phyloP scores from a whole-genome alignment of 2,329 filamentous ascomycete genomes.

The Trichoderma simmonsii region DNA sequence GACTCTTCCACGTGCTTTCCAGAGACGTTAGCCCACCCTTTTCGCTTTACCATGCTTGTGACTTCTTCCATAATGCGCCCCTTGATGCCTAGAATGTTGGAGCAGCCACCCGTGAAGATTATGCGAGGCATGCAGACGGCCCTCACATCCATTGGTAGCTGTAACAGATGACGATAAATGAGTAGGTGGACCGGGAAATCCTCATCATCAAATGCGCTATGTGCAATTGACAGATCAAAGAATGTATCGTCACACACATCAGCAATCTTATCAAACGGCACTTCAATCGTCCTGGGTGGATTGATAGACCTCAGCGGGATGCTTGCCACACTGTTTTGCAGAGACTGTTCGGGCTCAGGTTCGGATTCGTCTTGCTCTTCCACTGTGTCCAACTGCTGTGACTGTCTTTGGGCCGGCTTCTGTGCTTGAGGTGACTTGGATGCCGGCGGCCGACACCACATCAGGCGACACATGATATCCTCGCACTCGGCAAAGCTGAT shows the following conservation, averaged over 20 bases:
- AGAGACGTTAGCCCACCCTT: slow-evolving; percentile 74
- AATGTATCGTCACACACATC: slow-evolving; percentile 73
- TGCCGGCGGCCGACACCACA: slow-evolving; percentile 63
- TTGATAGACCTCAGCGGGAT: slow-evolving; percentile 47
- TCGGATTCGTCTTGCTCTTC: slow-evolving; percentile 57
- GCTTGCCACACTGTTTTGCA: slow-evolving; percentile 32
- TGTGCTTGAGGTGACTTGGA: slow-evolving; percentile 27
- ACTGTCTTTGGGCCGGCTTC: slow-evolving; percentile 36
- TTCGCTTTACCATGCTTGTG: slow-evolving; percentile 58
- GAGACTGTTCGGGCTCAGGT: slow-evolving; percentile 31
- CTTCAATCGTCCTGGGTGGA: slow-evolving; percentile 53
- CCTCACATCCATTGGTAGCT: slow-evolving; percentile 76
- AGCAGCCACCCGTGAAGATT: slow-evolving; percentile 78
- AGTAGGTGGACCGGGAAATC: slow-evolving; percentile 76
- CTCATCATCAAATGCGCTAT: slow-evolving; percentile 71
- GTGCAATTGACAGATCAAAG: slow-evolving; percentile 56
- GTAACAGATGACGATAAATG: slow-evolving; percentile 71
- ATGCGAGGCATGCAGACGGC: slow-evolving; percentile 85
- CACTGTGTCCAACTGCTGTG: slow-evolving; percentile 45
- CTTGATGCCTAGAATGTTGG: slow-evolving; percentile 75
- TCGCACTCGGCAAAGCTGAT: slow-evolving; percentile 77
- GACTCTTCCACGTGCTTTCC: slow-evolving; percentile 64
- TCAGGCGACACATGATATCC: slow-evolving; percentile 69
- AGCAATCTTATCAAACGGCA: slow-evolving; percentile 69
- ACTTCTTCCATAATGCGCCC: slow-evolving; percentile 75